Evolutionary conservation across 768 basidiomycete species (phyloP).

Genomic region (Asterophora lycoperdoides): DNA sequence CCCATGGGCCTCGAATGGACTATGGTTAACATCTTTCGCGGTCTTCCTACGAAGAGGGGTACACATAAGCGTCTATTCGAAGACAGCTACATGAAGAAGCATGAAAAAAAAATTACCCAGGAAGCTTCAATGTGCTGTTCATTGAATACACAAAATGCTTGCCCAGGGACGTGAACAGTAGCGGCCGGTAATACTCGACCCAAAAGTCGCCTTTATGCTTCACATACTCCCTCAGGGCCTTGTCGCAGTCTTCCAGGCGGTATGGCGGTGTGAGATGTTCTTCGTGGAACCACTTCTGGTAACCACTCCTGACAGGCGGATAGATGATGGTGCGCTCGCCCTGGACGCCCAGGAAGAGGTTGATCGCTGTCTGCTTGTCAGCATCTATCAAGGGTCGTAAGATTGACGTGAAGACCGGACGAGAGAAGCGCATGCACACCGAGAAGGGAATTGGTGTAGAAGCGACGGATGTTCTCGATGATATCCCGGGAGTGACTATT

Average conservation of each 20-base stretch:
- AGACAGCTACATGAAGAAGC: not conserved
- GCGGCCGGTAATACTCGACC: slow-evolving; percentile 85
- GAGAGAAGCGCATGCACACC: slow-evolving; percentile 39
- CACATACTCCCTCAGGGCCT: slow-evolving; percentile 57
- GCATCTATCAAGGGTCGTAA: slow-evolving; percentile 54
- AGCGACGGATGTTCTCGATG: slow-evolving; percentile 90
- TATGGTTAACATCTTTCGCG: slow-evolving; percentile 59
- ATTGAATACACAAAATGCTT: slow-evolving; percentile 93
- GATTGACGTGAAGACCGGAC: not conserved
- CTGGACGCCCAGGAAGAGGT: slow-evolving; percentile 88
- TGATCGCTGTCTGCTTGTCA: slow-evolving; percentile 96
- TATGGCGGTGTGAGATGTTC: slow-evolving; percentile 68
- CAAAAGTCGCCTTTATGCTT: slow-evolving; percentile 68
- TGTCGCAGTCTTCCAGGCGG: slow-evolving; percentile 57
- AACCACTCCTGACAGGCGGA: slow-evolving; percentile 59
- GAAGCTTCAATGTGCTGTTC: slow-evolving; percentile 81
- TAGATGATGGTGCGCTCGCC: slow-evolving; percentile 47
- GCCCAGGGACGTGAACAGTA: slow-evolving; percentile 77
- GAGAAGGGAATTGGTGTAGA: slow-evolving; percentile 91
- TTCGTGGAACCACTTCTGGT: slow-evolving; percentile 83
- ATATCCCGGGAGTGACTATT: slow-evolving; percentile 96
- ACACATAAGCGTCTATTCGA: not conserved
- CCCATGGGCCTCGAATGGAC: slow-evolving; percentile 70
- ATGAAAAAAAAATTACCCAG: slow-evolving; percentile 53
- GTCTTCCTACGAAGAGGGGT: slow-evolving; percentile 50